Evolutionary conservation across 805 yeast species (phyloP), one percentile per base, ranked within the genome.

Genomic region (Yarrowia alimentaria): DNA sequence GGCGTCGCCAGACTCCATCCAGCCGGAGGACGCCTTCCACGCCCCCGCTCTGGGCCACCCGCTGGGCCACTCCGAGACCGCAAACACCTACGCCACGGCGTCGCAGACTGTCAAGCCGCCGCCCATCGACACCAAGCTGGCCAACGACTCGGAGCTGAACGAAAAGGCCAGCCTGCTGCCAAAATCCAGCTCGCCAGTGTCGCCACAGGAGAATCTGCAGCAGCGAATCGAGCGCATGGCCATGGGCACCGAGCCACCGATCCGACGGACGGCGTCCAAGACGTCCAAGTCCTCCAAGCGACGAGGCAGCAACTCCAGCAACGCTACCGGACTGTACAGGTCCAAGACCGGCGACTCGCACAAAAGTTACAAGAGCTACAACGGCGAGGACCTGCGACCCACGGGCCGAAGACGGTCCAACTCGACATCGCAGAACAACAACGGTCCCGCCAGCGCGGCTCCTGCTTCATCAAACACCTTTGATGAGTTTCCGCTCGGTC

Each of bases 151-250:
- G n/a, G n/a, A n/a, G n/a, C n/a, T n/a, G n/a, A n/a, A n/a, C 47
- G 47, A 40, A 19, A 40, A 40, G 24, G 9, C 18, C 4, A n/a
- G 45, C 4, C n/a, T 38, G 33, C 10, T 28, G 47, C 47, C n/a
- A n/a, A n/a, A n/a, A n/a, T n/a, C n/a, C n/a, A n/a, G n/a, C n/a
- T n/a, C n/a, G n/a, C n/a, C n/a, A n/a, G 33, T 19, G 12, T 24
- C 26, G 25, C 47, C 32, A 11, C 25, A 40, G 6, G 47, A 40
- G 6, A 40, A 26, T 14, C 47, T 40, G 33, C 47, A 40, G 47
- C 47, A 40, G 19, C 32, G 47, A 9, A 40, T 40, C 33, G 47
- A 40, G 11, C 47, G 47, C 3, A 40, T 40, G 33, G 47, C 47
- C 14, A 18, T 18, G n/a, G 45, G 32, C 4, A 37, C 43, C 3